Evolutionary conservation across 164 flowering plant species (phyloP), one percentile per base, ranked within the genome.

Genomic region (Magnolia officinalis): DNA sequence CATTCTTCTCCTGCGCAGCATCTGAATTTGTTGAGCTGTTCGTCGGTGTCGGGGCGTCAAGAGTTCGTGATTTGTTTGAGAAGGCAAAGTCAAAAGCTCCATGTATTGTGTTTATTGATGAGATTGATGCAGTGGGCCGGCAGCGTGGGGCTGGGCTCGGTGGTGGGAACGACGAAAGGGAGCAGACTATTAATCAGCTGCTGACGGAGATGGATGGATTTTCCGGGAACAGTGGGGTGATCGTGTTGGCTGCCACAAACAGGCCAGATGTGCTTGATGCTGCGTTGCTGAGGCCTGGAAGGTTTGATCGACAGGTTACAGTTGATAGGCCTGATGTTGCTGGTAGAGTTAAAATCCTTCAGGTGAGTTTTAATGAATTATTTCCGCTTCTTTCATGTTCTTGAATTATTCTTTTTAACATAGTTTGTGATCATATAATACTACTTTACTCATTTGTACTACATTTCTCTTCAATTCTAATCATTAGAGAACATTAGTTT

Each of bases 51-150:
- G 99, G 99, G 23, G 98, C 99, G 1, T 95, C 99, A 0, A 90
- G 99, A 77, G 99, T 95, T 37, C 74, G 99, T 83, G 98, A 93
- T 81, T 84, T 95, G 86, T 95, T 95, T 63, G 97, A 95, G 85
- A 93, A 93, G 85, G 99, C 99, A 0, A 95, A 93, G 86, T 80
- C 93, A 5, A 93, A 94, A 74, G 99, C 98, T 0, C 98, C 98
- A 1, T 94, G 98, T 84, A 94, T 94, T 84, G 97, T 94, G 78
- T 94, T 96, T 52, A 94, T 96, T 78, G 99, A 96, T 89, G 99
- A 96, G 78, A 96, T 96, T 76, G 99, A 96, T 85, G 99, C 99
- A 0, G 97, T 96, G 73, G 98, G 99, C n/a, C 88, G 98, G 85
- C 97, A 92, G 88, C 85, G 99, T 81, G 98, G 98, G 18, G 95